These are phyloP conservation scores for Trichoderma oligosporum DNA, from an alignment of 2,329 filamentous ascomycete species.

Conservation along the genomic window DNA sequence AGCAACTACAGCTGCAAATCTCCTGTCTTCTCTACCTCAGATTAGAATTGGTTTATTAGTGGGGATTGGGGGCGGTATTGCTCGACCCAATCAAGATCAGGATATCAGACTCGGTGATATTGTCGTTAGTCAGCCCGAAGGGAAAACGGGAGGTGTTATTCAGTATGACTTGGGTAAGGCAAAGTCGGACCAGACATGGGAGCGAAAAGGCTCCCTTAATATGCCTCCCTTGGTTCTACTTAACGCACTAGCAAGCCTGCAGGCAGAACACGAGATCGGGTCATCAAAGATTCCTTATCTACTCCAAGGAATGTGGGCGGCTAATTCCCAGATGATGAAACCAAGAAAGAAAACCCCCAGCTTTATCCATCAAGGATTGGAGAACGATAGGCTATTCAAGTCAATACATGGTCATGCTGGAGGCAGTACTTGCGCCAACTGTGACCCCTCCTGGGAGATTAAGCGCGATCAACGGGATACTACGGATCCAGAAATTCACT, in stretches of 20 bases:
- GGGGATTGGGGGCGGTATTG: slow-evolving; percentile 42
- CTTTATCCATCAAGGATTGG: slow-evolving; percentile 21
- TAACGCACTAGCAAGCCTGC: slow-evolving; percentile 14
- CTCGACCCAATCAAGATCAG: slow-evolving; percentile 2
- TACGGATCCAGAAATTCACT: slow-evolving; percentile 23
- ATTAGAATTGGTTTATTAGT: slow-evolving; percentile 24
- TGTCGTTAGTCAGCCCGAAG: slow-evolving; percentile 26
- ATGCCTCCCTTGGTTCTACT: slow-evolving; percentile 21
- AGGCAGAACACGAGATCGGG: slow-evolving; percentile 21
- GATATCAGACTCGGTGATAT: slow-evolving; percentile 31
- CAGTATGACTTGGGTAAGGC: slow-evolving; percentile 28
- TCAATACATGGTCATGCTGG: slow-evolving; percentile 8
- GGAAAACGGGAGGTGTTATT: slow-evolving; percentile 21
- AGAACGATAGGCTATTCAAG: slow-evolving; percentile 23
- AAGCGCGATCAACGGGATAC: slow-evolving; percentile 16
- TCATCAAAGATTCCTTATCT: background rate
- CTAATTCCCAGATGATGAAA: slow-evolving; percentile 17
- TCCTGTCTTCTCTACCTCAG: slow-evolving; percentile 22
- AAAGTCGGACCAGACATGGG: background rate
- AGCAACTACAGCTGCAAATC: slow-evolving; percentile 15
- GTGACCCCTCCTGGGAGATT: background rate
- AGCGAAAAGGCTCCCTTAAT: slow-evolving; percentile 21
- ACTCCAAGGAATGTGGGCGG: slow-evolving; percentile 5
- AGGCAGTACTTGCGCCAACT: slow-evolving; percentile 9
- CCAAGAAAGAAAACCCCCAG: slow-evolving; percentile 4